Evolutionary conservation across 2,329 filamentous ascomycete species (phyloP), one percentile per base, ranked within the genome.

Genomic region (Fusarium sarcochroum): DNA sequence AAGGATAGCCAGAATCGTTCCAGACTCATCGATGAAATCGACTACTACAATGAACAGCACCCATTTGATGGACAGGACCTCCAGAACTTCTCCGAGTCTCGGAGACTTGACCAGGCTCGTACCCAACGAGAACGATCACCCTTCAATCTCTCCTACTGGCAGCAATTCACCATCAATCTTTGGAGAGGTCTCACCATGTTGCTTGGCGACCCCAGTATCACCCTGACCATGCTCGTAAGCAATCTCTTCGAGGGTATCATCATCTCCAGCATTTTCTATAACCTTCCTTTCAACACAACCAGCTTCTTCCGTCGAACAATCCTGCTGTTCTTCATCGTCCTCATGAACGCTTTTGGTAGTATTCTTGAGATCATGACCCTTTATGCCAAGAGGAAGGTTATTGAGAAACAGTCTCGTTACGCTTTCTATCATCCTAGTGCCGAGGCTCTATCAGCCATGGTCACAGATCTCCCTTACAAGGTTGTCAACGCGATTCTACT

Each of bases 401-500:
- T 79, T n/a, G 77, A 79, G 37, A 79, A 79, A 54, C 77, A 79
- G 25, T 49, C 68, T 9, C 69, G 73, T 1, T 79, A 78, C 20
- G 77, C 77, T 4, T 48, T 79, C 1, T 79, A 78, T 27, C 75
- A 78, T 11, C 76, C 75, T 1, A 70, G 68, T 9, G 68, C 76
- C 0, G 72, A 76, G 5, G 70, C 74, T 0, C 18, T 74, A 1
- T 56, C 72, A 0, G 58, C 63, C 2, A 68, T 72, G 41, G 18
- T 61, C 7, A 57, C 52, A 3, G 71, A 74, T 27, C 25, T 74
- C 6, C 72, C 72, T 0, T 66, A 64, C 46, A 71, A 74, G 44
- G 18, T 69, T 2, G 27, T 62, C 20, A 71, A 73, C 8, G n/a
- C 58, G 0, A 58, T 86, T 4, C 76, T 91, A 5, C 49, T 72